phyloP scores from a whole-genome alignment of 257 asterid species.

The Gentiana dahurica region DNA sequence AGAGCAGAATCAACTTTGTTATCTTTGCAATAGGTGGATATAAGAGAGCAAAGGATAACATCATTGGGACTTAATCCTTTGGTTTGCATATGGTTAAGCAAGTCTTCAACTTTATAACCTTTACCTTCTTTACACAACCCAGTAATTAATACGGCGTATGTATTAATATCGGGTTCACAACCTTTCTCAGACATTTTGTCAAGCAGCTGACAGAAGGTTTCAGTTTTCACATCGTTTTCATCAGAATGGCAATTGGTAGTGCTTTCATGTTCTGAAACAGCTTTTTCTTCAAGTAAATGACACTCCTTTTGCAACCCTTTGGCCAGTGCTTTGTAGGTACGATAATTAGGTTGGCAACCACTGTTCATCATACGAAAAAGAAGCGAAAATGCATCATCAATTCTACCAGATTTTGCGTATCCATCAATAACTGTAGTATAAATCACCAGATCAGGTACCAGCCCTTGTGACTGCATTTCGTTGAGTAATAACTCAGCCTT shows the following conservation, averaged over 20 bases:
- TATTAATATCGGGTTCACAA: constrained; percentile 44
- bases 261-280: constrained; percentile 27
- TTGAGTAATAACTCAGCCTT: constrained; percentile 53
- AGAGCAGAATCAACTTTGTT: constrained; percentile 50
- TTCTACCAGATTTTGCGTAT: constrained; percentile 45
- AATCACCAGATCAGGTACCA: constrained; percentile 65
- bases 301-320: constrained; percentile 56
- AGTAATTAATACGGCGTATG: constrained; percentile 44
- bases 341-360: constrained; percentile 67
- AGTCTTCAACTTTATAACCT: constrained; percentile 57
- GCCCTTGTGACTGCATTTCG: constrained; percentile 49
- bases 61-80: constrained; percentile 58
- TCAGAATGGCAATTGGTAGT: constrained; percentile 17
- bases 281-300: constrained; percentile 28
- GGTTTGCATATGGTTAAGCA: constrained; percentile 57
- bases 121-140: constrained; percentile 59
- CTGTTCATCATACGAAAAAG: constrained; percentile 49
- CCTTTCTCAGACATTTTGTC: constrained; percentile 59
- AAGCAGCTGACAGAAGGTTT: constrained; percentile 32
- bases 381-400: constrained; percentile 54
- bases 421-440: constrained; percentile 80
- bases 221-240: constrained; percentile 33
- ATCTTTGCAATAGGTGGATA: constrained; percentile 61
- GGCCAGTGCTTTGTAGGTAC: constrained; percentile 55
- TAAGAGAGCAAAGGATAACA: constrained; percentile 53